Evolutionary conservation across 2,329 filamentous ascomycete genomes (phyloP).

Genomic region (Passalora sequoiae): DNA sequence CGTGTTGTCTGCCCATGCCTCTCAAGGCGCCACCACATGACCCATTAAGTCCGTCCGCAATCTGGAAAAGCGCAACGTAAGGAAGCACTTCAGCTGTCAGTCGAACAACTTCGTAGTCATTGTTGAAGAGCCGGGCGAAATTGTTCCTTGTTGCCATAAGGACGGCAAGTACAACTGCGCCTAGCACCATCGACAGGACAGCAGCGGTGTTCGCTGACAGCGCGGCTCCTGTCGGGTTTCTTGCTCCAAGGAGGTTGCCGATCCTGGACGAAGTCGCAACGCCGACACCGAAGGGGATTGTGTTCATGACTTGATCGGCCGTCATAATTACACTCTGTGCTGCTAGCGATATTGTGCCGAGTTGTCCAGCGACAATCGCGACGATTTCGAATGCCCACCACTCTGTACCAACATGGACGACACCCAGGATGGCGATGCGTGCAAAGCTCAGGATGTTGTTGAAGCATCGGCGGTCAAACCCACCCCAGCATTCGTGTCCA

Average conservation of each 20-base stretch:
- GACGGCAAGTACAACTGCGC: slow-evolving; percentile 59
- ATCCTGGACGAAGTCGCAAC: slow-evolving; percentile 73
- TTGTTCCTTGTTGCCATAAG: slow-evolving; percentile 66
- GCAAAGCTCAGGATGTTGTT: slow-evolving; percentile 66
- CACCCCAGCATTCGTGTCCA: slow-evolving; percentile 73
- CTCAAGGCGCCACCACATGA: slow-evolving; percentile 74
- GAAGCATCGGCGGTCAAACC: slow-evolving; percentile 60
- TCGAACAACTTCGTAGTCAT: slow-evolving; percentile 64
- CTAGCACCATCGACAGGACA: slow-evolving; percentile 64
- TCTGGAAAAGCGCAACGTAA: slow-evolving; percentile 83
- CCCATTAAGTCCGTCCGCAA: slow-evolving; percentile 81
- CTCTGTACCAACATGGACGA: slow-evolving; percentile 78
- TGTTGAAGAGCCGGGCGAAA: slow-evolving; percentile 76
- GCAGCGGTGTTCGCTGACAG: slow-evolving; percentile 72
- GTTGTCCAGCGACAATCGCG: slow-evolving; percentile 70
- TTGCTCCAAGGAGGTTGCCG: slow-evolving; percentile 72
- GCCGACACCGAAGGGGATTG: slow-evolving; percentile 79
- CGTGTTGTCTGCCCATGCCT: slow-evolving; percentile 81
- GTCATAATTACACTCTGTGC: slow-evolving; percentile 74
- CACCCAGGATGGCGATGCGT: slow-evolving; percentile 66
- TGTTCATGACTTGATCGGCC: slow-evolving; percentile 54
- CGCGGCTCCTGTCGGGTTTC: slow-evolving; percentile 60
- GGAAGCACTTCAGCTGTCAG: slow-evolving; percentile 76
- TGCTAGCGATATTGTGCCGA: slow-evolving; percentile 73
- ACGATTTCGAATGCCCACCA: slow-evolving; percentile 96